A percentile compares a stretch with the other conserved stretches of the same genome.
Conservation (phyloP, 225 moss, liverwort and hornwort genomes). For the Bryum argenteum region DNA sequence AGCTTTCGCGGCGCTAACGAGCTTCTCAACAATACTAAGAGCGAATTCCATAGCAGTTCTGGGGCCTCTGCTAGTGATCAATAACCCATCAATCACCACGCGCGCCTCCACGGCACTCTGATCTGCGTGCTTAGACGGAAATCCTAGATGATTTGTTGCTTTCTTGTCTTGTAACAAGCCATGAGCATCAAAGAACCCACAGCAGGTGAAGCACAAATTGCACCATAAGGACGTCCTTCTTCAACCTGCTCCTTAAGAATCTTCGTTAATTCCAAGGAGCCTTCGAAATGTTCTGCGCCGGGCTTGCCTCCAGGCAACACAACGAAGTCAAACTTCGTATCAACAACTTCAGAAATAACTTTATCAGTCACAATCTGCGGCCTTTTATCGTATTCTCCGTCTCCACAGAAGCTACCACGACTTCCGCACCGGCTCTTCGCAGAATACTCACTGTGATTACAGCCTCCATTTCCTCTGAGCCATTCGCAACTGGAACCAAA, state of each 20-base stretch:
- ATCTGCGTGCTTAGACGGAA: slow-evolving; percentile 61
- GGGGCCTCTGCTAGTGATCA: slow-evolving; percentile 87
- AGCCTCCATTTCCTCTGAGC: slow-evolving; percentile 91
- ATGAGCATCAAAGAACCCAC: slow-evolving; percentile 72
- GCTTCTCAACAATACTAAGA: slow-evolving; percentile 81
- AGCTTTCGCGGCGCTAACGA: slow-evolving; percentile 58
- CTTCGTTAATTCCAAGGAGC: slow-evolving; percentile 50
- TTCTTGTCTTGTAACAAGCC: slow-evolving; percentile 77
- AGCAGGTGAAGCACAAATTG: slow-evolving; percentile 93
- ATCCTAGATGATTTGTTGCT: slow-evolving; percentile 79
- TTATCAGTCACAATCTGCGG: slow-evolving; percentile 77
- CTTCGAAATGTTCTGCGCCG: slow-evolving; percentile 70
- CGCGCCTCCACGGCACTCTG: slow-evolving; percentile 76
- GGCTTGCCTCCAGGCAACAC: slow-evolving; percentile 90
- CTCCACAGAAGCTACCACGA: slow-evolving; percentile 84
- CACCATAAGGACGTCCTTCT: slow-evolving; percentile 59
- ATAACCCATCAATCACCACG: slow-evolving; percentile 83
- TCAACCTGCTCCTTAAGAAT: slow-evolving; percentile 63
- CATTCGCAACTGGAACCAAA: slow-evolving; percentile 82
- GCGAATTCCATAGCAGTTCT: slow-evolving; percentile 93
- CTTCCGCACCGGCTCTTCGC: slow-evolving; percentile 83
- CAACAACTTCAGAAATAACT: slow-evolving; percentile 54
- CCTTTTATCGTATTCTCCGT: slow-evolving; percentile 61
- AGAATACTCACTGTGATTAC: slow-evolving; percentile 88
- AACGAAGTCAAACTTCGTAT: slow-evolving; percentile 65